Evolutionary conservation across 2,329 filamentous ascomycete genomes (phyloP), one percentile per base, ranked within the genome.

Genomic region (Volutella citrinella): DNA sequence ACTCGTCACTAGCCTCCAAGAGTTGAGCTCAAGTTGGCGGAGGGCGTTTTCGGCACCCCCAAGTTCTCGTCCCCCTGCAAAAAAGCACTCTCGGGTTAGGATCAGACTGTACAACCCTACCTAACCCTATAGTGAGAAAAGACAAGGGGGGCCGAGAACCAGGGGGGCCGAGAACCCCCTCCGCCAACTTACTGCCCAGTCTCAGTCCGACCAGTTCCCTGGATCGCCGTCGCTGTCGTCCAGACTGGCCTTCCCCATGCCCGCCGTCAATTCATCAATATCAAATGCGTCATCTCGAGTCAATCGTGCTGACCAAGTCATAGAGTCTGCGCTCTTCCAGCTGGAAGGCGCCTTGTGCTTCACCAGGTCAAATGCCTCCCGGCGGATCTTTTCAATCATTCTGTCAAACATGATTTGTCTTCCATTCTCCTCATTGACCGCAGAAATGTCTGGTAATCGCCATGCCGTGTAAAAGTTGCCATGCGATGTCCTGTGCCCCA

Each of bases 281-380:
- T 24, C 16, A 24, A 15, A 15, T 4, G 5, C 5, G n/a, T 8
- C 11, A 10, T 21, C 22, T 6, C 75, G 7, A 6, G 34, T 42
- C 70, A 0, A 77, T 76, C 51, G 82, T 82, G 18, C 32, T 17
- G 40, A 42, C 16, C 30, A 30, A 4, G 43, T 46, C 12, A 40
- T 30, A 2, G 43, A 46, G 14, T 44, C 41, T 8, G 42, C 25
- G 5, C 19, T 27, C 22, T 24, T 44, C 19, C 35, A 44, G 13
- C 25, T 39, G 1, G 35, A 37, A 6, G 37, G 28, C 3, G 17
- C 21, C 24, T 39, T 44, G 15, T 19, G 30, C 15, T n/a, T 25
- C 6, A 46, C 36, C 7, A 44, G 27, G 6, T 37, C 32, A n/a
- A 46, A 41, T 7, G 32, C 30, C 6, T 46, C 43, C 5, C 29